Percentiles rank a stretch among this genome's conserved stretches.
These are phyloP conservation scores for Ogataea glucozyma DNA, from an alignment of 805 yeast genomes.

Conservation along the genomic window DNA sequence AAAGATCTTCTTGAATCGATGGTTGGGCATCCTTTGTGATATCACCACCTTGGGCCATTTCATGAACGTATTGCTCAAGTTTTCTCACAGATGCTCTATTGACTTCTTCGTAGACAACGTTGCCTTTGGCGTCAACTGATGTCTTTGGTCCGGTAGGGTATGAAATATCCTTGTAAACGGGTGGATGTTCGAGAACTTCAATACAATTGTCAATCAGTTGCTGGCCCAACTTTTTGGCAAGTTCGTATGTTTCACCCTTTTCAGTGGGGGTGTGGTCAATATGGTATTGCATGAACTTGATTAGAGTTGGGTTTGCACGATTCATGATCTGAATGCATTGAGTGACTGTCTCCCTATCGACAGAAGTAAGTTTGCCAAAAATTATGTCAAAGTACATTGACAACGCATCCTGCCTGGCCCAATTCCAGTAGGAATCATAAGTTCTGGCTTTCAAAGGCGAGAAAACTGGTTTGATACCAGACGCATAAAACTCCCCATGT, in stretches of 20 bases:
- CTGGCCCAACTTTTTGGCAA: slow-evolving; percentile 87
- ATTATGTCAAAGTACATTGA: slow-evolving; percentile 94
- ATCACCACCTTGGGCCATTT: slow-evolving; percentile 94
- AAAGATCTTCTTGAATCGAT: slow-evolving; percentile 80
- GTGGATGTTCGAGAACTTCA: slow-evolving; percentile 74
- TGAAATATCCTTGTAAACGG: slow-evolving; percentile 93
- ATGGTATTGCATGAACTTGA: slow-evolving; percentile 95
- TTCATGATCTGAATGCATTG: slow-evolving; percentile 98
- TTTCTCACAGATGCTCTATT: slow-evolving; percentile 91
- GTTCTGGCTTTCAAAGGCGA: slow-evolving; percentile 91
- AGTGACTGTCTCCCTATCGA: slow-evolving; percentile 93
- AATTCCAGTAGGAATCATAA: slow-evolving; percentile 98
- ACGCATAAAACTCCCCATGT: slow-evolving; percentile 90
- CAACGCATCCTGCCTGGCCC: slow-evolving; percentile 98
- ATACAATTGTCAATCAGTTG: slow-evolving; percentile 94
- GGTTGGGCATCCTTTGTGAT: slow-evolving; percentile 71
- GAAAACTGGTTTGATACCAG: slow-evolving; percentile 88
- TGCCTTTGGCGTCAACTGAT: slow-evolving; percentile 83
- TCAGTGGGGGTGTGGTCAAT: slow-evolving; percentile 80
- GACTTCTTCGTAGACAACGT: slow-evolving; percentile 77
- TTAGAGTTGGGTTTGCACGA: slow-evolving; percentile 89
- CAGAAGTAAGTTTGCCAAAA: slow-evolving; percentile 85
- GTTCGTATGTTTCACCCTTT: slow-evolving; percentile 89
- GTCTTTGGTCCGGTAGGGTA: slow-evolving; percentile 96
- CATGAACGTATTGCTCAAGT: slow-evolving; percentile 91